A percentile compares a stretch with the other conserved stretches of the same genome.
Evolutionary conservation across 331 rosid species (phyloP).

Genomic region (Acacia concinna): DNA sequence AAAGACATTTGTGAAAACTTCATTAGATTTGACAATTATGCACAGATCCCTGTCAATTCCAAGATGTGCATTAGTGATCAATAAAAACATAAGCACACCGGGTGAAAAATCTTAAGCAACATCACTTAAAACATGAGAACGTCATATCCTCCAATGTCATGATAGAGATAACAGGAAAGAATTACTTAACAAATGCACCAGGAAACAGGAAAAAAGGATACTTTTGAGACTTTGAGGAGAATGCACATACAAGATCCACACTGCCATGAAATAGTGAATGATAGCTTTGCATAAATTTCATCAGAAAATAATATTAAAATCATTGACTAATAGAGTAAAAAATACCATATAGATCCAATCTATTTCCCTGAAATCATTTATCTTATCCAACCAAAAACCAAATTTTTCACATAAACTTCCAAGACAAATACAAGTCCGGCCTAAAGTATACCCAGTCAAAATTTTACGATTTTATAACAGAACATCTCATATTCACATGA

Average conservation of each 20-base stretch:
- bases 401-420: neutral
- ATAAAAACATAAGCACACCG: neutral
- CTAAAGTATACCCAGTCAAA: neutral
- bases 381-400: neutral
- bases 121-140: neutral
- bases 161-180: neutral
- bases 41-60: constrained; percentile 33
- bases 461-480: neutral
- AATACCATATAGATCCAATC: neutral
- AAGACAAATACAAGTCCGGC: neutral
- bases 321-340: neutral
- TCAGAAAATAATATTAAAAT: neutral
- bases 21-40: constrained; percentile 38
- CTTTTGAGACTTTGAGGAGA: neutral
- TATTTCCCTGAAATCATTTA: neutral
- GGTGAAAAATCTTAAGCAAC: neutral
- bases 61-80: constrained; percentile 17
- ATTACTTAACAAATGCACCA: neutral
- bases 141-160: neutral
- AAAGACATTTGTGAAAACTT: constrained; percentile 30
- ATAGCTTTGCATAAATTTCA: neutral
- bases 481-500: neutral
- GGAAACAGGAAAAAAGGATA: neutral
- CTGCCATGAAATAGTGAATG: neutral
- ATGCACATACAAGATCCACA: neutral